Conservation (phyloP, 2,329 filamentous ascomycete species). For the Akanthomyces lecanii region DNA sequence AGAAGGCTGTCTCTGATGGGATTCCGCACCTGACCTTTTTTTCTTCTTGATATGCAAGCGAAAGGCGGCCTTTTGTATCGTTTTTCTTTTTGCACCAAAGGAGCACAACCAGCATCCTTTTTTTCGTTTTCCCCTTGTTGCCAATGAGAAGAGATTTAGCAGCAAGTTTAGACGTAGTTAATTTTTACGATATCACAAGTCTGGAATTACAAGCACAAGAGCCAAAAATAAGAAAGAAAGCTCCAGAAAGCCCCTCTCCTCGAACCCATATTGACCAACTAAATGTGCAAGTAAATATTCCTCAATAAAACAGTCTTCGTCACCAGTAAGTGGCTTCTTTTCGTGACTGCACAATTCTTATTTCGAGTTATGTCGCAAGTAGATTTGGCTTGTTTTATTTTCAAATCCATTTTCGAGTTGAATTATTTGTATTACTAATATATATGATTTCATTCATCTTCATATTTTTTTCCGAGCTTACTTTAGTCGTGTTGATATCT, state of each 20-base stretch:
- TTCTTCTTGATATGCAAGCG: not conserved
- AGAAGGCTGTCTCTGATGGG: not conserved
- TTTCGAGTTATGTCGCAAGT: too few species aligned
- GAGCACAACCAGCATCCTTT: not conserved
- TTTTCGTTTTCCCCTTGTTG: not conserved
- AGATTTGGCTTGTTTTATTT: too few species aligned
- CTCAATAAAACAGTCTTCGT: too few species aligned
- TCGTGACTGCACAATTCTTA: too few species aligned
- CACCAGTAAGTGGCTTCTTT: too few species aligned
- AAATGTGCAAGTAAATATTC: too few species aligned
- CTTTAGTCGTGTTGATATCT: not conserved
- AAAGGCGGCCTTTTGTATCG: not conserved
- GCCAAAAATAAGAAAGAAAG: not conserved
- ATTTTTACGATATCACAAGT: not conserved
- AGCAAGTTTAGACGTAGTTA: not conserved
- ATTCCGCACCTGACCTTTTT: not conserved
- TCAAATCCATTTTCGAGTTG: too few species aligned
- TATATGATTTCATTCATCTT: not conserved
- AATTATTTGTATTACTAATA: not conserved
- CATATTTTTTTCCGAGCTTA: not conserved
- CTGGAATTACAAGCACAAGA: not conserved
- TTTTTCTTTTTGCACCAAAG: not conserved
- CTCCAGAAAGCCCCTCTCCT: too few species aligned
- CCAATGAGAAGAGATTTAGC: not conserved
- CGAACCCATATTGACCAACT: not conserved